These are phyloP conservation scores for Acmispon strigosus DNA, from an alignment of 306 rosid species.

Conservation along the genomic window DNA sequence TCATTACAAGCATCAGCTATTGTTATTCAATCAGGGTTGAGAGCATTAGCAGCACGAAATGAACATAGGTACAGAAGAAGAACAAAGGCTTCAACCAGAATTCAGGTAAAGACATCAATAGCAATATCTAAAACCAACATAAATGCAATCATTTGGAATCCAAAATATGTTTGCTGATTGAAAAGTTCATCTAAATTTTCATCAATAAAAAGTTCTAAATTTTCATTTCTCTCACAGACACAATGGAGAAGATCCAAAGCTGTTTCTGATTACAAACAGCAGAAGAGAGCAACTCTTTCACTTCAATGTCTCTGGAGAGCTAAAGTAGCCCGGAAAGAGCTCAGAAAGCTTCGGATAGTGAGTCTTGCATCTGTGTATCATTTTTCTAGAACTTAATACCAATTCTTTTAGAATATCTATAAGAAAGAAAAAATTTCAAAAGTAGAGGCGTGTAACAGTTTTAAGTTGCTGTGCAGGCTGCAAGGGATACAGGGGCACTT, in stretches of 20 bases:
- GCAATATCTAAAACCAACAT: conserved; percentile 4
- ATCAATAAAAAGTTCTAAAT: background rate
- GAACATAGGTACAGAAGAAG: conserved; percentile 57
- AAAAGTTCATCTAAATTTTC: background rate
- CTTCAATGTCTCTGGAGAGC: conserved; percentile 90
- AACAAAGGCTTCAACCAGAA: conserved; percentile 63
- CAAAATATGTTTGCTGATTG: background rate
- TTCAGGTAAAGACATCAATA: conserved; percentile 52
- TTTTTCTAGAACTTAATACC: background rate
- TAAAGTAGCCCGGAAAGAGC: conserved; percentile 73
- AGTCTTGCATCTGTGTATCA: background rate
- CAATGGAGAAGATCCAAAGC: conserved; percentile 70
- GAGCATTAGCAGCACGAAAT: conserved; percentile 77
- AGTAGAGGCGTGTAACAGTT: conserved; percentile 16
- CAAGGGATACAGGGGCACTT: conserved; percentile 88
- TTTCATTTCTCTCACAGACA: conserved; percentile 46
- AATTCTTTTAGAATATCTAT: background rate
- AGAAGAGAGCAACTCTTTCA: conserved; percentile 49
- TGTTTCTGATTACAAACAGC: conserved; percentile 50
- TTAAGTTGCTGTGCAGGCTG: conserved; percentile 50
- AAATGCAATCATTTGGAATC: background rate
- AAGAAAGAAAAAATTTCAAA: background rate
- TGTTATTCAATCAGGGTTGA: conserved; percentile 68
- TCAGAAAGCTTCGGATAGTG: conserved; percentile 66
- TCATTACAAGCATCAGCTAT: conserved; percentile 52